Evolutionary conservation across 768 basidiomycete species (phyloP).

Genomic region (Hysterangium stoloniferum): DNA sequence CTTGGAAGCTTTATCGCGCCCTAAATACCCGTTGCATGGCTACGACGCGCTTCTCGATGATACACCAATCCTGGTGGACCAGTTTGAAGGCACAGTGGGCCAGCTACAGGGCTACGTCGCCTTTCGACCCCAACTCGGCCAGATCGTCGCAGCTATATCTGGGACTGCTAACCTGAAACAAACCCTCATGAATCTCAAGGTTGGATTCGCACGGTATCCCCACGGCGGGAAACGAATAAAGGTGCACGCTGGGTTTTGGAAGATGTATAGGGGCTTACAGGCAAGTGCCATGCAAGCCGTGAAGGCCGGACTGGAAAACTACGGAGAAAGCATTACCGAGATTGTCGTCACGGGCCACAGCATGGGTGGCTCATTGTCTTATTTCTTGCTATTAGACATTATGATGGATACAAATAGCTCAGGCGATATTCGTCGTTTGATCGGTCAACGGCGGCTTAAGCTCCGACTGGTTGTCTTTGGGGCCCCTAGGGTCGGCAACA

Average conservation of each 20-base stretch:
- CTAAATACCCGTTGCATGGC: constrained; percentile 43
- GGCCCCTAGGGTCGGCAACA: constrained; percentile 42
- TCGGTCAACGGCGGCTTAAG: constrained; percentile 22
- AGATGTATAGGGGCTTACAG: constrained; percentile 39
- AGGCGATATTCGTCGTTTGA: constrained; percentile 20
- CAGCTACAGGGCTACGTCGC: constrained; percentile 40
- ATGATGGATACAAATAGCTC: constrained; percentile 22
- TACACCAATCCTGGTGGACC: constrained; percentile 26
- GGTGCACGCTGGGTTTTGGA: constrained; percentile 52
- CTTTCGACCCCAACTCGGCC: constrained; percentile 35
- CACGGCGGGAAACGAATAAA: constrained; percentile 16
- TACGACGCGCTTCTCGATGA: constrained; percentile 25
- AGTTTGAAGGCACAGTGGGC: constrained; percentile 36
- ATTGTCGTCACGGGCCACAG: constrained; percentile 50
- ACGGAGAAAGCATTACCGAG: constrained; percentile 25
- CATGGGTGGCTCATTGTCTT: constrained; percentile 47
- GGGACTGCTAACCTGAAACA: constrained; percentile 40
- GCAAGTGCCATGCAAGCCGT: constrained; percentile 29
- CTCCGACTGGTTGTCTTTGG: constrained; percentile 45
- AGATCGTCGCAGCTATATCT: constrained; percentile 45
- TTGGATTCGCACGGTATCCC: constrained; percentile 32
- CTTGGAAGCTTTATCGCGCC: constrained; percentile 29
- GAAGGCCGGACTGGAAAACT: constrained; percentile 28
- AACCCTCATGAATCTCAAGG: constrained; percentile 40
- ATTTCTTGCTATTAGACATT: constrained; percentile 42